These are phyloP conservation scores for Spirogloea muscicola DNA, from an alignment of 139 green algal genomes.

Conservation along the genomic window DNA sequence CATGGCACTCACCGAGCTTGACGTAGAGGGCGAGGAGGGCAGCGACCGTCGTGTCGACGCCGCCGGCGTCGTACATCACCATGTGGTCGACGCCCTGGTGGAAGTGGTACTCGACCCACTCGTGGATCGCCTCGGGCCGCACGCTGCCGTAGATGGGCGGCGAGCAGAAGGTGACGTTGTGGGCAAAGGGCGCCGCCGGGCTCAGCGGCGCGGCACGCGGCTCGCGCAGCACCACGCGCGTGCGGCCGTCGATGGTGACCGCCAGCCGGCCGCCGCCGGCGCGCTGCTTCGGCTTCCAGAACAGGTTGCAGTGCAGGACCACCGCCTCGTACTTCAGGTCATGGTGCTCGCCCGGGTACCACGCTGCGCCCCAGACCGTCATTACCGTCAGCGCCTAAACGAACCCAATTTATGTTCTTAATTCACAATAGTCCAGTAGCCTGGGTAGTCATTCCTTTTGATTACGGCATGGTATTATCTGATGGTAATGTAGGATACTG, in stretches of 20 bases:
- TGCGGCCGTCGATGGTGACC: conserved; percentile 6
- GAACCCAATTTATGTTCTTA: not conserved
- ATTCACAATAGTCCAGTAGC: not conserved
- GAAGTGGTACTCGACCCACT: conserved; percentile 34
- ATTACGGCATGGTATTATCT: not conserved
- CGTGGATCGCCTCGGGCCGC: not conserved
- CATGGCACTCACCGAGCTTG: no score
- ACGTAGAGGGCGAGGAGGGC: not conserved
- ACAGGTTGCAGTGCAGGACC: conserved; percentile 11
- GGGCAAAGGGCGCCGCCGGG: conserved; percentile 10
- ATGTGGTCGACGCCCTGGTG: conserved; percentile 12
- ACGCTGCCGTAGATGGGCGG: conserved; percentile 12
- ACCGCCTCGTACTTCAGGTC: conserved; percentile 29
- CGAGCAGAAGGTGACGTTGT: conserved; percentile 32
- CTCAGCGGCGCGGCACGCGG: conserved; percentile 2
- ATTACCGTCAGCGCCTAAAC: not conserved
- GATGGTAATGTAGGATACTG: not conserved
- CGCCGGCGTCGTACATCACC: conserved; percentile 27
- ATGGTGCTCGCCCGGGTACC: conserved; percentile 32
- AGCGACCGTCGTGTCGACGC: conserved; percentile 1
- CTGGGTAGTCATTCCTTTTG: not conserved
- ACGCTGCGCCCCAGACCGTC: not conserved
- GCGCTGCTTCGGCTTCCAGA: conserved; percentile 14
- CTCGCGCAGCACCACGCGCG: conserved; percentile 4
- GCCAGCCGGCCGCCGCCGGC: conserved; percentile 3